Evolutionary conservation across 495 filamentous ascomycete genomes (phyloP), one percentile per base, ranked within the genome.

Genomic region (Cladorrhinum samala): DNA sequence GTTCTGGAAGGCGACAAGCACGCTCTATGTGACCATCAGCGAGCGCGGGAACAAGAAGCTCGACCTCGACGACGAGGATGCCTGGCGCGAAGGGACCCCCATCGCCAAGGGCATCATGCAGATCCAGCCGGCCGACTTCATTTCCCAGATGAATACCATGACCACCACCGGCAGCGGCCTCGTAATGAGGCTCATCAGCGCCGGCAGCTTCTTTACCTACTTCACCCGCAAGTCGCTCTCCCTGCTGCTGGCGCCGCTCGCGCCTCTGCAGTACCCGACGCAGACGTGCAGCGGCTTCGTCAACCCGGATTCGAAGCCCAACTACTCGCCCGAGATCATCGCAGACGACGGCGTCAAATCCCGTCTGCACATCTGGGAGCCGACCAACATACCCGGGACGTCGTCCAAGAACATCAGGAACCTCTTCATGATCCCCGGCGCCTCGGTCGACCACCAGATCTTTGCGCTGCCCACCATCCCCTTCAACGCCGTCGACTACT

Each of bases 401-500:
- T 41, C 59, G 21, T 49, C 46, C 0, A 56, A 67, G 11, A 58
- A 62, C 20, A 57, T 73, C 17, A 70, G 71, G 50, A 77, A 78
- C 55, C 61, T 81, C 17, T 76, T 81, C 63, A 77, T 86, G 68
- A 72, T 86, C 49, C 83, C 82, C 3, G 84, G 84, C 19, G 76
- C 82, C 9, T 69, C 77, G 9, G 79, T 85, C 3, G 80, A 83
- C 59, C 77, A 86, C 51, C 79, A 81, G 56, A 83, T 85, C 39
- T 86, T 71, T 39, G 76, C 83, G 18, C 71, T 85, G 19, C 84
- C 84, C 1, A 86, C 82, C 30, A 83, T 86, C 56, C 74, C 73
- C 17, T 78, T 73, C 51, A 86, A 86, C 64, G 77, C 82, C 36
- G 72, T 87, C 53, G 80, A 85, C 53, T 85, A 83, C 65, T 84